Evolutionary conservation across 2,329 filamentous ascomycete genomes (phyloP).

Genomic region (Diaporthe sp.): DNA sequence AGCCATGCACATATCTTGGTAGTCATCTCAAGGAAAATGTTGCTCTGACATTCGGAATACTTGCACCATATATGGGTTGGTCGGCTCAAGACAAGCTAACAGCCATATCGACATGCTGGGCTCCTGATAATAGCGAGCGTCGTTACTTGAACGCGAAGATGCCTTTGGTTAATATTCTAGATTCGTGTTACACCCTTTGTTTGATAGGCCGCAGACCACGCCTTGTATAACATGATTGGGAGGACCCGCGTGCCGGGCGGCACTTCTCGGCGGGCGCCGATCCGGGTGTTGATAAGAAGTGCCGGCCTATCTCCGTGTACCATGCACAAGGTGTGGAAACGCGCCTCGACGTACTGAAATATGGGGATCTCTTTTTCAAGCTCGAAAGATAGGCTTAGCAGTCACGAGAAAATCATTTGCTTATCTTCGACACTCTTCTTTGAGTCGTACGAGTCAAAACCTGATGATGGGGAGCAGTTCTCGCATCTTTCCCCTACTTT

Average conservation of each 20-base stretch:
- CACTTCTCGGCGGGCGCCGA: slow-evolving; percentile 13
- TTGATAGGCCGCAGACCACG: neutral
- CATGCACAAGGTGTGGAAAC: neutral
- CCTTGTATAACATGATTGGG: neutral
- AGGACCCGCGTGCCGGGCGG: slow-evolving; percentile 25
- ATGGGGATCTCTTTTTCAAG: neutral
- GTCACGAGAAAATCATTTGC: neutral
- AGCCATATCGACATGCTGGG: too few relatives aligned
- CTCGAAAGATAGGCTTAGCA: neutral
- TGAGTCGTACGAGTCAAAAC: neutral
- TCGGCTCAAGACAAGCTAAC: neutral
- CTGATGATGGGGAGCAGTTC: neutral
- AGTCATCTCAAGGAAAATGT: neutral
- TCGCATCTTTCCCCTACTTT: neutral
- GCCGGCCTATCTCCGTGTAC: neutral
- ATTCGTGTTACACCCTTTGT: too few relatives aligned
- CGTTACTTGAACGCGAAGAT: too few relatives aligned
- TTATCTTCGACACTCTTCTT: neutral
- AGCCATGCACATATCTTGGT: accelerated
- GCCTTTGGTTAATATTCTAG: too few relatives aligned
- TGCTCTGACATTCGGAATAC: neutral
- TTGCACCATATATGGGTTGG: neutral
- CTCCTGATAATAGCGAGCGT: too few relatives aligned
- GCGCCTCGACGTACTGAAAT: neutral
- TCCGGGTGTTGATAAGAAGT: neutral